Evolutionary conservation across 1,284 basidiomycete species (phyloP).

Genomic region (Fomitiporia mediterranea): DNA sequence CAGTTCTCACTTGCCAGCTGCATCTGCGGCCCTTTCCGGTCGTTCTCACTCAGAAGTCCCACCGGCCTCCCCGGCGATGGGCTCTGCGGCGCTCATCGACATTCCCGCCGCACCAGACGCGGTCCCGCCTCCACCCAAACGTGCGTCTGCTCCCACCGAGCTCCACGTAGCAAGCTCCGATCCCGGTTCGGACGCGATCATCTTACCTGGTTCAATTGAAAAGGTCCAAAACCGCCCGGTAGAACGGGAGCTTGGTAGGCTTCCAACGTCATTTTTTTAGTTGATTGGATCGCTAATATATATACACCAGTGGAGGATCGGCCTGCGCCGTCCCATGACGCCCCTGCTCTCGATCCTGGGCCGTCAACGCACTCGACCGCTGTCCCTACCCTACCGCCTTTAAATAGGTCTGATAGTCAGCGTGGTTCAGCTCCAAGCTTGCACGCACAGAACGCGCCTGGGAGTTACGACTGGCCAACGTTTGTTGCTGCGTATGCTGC

Average conservation of each 20-base stretch:
- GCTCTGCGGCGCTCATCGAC: not conserved
- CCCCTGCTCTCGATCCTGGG: not conserved
- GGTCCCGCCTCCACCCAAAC: not conserved
- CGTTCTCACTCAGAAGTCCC: slow-evolving; percentile 1
- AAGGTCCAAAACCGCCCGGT: not conserved
- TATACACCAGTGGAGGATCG: not conserved
- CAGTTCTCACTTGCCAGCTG: not conserved
- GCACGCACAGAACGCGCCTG: slow-evolving; percentile 22
- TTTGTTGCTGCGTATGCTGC: slow-evolving; percentile 73
- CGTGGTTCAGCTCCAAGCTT: not conserved
- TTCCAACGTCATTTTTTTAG: not conserved
- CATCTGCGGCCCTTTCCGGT: not conserved
- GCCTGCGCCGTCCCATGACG: not conserved
- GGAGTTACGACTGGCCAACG: slow-evolving; percentile 61
- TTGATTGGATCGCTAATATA: not conserved
- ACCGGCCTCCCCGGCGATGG: not conserved
- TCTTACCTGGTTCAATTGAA: not conserved
- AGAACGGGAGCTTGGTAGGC: not conserved
- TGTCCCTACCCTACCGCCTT: not conserved
- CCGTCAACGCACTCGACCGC: not conserved
- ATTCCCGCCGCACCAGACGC: not conserved
- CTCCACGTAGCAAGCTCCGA: slow-evolving; percentile 1
- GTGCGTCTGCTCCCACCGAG: not conserved
- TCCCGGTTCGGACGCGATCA: not conserved
- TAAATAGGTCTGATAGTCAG: not conserved